Conservation (phyloP, 1,284 basidiomycete genomes). For the Leccinum ambiguum region DNA sequence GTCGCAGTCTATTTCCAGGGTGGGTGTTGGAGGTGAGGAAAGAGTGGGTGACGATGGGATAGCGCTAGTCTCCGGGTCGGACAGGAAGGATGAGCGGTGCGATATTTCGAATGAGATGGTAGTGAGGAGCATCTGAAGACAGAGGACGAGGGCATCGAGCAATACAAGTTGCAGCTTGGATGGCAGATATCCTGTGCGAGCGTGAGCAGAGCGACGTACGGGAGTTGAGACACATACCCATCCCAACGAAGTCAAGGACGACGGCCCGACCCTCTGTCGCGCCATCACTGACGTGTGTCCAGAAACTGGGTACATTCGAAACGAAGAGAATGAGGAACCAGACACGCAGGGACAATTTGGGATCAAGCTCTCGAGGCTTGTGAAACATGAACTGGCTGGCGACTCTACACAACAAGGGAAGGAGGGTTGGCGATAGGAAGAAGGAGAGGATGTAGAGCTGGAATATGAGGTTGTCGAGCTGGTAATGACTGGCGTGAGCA, state of each 20-base stretch:
- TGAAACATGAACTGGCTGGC: conserved; percentile 63
- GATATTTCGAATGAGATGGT: conserved; percentile 66
- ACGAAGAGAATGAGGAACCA: conserved; percentile 58
- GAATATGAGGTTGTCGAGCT: conserved; percentile 71
- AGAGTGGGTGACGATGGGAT: conserved; percentile 26
- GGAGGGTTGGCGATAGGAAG: conserved; percentile 67
- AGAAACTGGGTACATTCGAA: conserved; percentile 59
- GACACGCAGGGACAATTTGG: conserved; percentile 58
- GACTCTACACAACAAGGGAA: conserved; percentile 52
- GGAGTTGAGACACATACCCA: conserved; percentile 47
- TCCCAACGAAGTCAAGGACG: conserved; percentile 74
- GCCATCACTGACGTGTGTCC: conserved; percentile 55
- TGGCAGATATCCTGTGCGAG: conserved; percentile 51
- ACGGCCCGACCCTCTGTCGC: conserved; percentile 54
- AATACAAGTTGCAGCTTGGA: conserved; percentile 60
- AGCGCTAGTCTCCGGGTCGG: conserved; percentile 27
- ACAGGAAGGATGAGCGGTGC: conserved; percentile 33
- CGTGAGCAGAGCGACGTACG: conserved; percentile 14
- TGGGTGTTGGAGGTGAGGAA: conserved; percentile 20
- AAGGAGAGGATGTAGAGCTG: conserved; percentile 74
- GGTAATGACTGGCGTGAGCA: conserved; percentile 20
- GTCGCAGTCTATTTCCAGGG: conserved; percentile 28
- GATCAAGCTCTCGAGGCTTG: conserved; percentile 62
- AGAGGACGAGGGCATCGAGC: conserved; percentile 65
- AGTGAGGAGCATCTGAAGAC: conserved; percentile 61